Base-by-base conservation (phyloP, 2,329 filamentous ascomycete species). In the Torrubiella hemipterigena region DNA sequence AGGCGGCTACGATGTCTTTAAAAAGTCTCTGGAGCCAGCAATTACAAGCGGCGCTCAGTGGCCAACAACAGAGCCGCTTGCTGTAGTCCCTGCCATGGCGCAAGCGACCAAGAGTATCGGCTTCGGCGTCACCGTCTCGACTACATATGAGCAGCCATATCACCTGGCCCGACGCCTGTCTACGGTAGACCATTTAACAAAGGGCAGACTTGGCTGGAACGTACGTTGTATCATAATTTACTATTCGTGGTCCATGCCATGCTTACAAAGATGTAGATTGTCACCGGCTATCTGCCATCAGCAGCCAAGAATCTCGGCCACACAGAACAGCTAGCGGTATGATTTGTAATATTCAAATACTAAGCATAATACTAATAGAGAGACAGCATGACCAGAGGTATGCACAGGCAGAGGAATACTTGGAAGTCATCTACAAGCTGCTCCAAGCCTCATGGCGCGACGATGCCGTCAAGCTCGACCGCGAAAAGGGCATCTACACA, bases 61-160 rank as follows among this genome's bases (percentile, higher is more conserved):
- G 69, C 78, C 77, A 0, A 72, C 81, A 13, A 80, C 80, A 17
- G 77, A 82, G 46, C 78, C 77, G 0, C 46, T 82, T 3, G 65
- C 68, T 2, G 65, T 76, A 1, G 61, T 83, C 1, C 65, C 77
- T 2, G 77, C 77, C 1, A 80, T 83, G 76, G 77, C 77, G 2
- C 76, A 77, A 1, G 77, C 61, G 0, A 82, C 79, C 0, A 66
- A 75, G 44, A 78, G 63, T 37, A 68, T 84, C 17, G 74, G 69
- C 0, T 82, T 83, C 39, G 78, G 78, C 0, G 73, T 82, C 5
- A 83, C 78, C 0, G 69, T 77, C 2, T 71, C 72, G 3, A 81
- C 77, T 2, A 81, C 76, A 0, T 83, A 82, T 37, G 77, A 83
- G 45, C 69, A 76, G 43, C 78, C 78, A 0, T 83, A 79, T 45